phyloP scores from a whole-genome alignment of 257 asterid species.

The Fraxinus cuspidata region DNA sequence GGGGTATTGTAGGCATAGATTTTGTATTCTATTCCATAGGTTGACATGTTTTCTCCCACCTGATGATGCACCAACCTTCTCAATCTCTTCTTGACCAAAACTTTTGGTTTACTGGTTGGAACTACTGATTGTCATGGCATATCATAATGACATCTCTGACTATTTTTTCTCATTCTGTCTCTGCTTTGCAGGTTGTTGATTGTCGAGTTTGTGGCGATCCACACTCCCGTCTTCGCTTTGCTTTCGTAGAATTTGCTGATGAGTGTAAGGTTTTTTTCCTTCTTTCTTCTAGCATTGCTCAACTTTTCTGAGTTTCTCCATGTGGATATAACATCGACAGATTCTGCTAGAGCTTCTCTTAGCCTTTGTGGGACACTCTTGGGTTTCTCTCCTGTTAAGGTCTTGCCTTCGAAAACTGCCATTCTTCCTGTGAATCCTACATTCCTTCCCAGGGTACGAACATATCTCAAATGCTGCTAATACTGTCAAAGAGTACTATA shows the following conservation, averaged over 20 bases:
- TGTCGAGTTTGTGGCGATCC: constrained; percentile 99
- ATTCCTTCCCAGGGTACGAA: constrained; percentile 84
- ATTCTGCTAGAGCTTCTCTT: constrained; percentile 75
- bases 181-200: constrained; percentile 78
- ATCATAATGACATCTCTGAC: background rate
- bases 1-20: background rate
- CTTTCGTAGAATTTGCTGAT: constrained; percentile 91
- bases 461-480: constrained; percentile 2
- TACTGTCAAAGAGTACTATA: background rate
- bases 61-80: background rate
- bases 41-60: background rate
- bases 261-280: constrained; percentile 58
- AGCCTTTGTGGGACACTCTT: constrained; percentile 65
- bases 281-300: background rate
- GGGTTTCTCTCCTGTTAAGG: constrained; percentile 82
- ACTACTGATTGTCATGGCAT: background rate
- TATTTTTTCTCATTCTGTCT: constrained; percentile 12
- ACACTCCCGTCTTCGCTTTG: constrained; percentile 97
- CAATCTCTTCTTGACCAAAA: background rate
- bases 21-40: background rate
- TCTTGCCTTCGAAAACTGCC: constrained; percentile 95
- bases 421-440: constrained; percentile 96
- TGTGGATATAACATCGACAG: constrained; percentile 45
- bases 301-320: constrained; percentile 14
- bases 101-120: background rate